phyloP scores from a whole-genome alignment of 441 rosid species.

The Melastoma candidum region DNA sequence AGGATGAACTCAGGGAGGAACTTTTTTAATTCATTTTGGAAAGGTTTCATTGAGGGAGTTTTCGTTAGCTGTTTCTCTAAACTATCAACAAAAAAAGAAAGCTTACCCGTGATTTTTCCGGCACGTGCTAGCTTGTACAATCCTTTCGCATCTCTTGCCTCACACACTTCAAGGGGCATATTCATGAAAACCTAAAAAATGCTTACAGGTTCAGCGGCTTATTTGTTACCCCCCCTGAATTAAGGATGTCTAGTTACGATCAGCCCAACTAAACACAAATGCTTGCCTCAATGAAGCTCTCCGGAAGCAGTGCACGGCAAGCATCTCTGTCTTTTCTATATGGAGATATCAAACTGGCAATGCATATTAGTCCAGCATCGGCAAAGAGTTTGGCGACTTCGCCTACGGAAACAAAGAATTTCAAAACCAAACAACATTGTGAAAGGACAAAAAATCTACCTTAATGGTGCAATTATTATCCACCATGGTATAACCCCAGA shows the following conservation, averaged over 20 bases:
- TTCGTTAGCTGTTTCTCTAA: no score
- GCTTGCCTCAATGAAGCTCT: constrained; percentile 64
- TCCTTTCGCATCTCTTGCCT: constrained; percentile 80
- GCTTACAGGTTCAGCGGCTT: constrained; percentile 6
- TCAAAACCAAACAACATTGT: background rate
- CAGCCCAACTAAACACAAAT: constrained; percentile 2
- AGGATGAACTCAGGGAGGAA: no score
- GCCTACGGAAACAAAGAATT: constrained; percentile 27
- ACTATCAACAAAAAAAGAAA: background rate
- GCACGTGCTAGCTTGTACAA: constrained; percentile 86
- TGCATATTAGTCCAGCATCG: constrained; percentile 83
- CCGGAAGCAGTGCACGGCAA: constrained; percentile 64
- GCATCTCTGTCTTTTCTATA: constrained; percentile 79
- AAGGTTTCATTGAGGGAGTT: no score
- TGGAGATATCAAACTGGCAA: constrained; percentile 89
- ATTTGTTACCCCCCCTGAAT: constrained; percentile 7
- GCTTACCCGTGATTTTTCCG: constrained; percentile 76
- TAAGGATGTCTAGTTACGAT: background rate
- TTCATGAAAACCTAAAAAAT: constrained; percentile 64
- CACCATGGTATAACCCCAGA: no score
- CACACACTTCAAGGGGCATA: constrained; percentile 71
- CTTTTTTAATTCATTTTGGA: no score
- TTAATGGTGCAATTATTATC: no score
- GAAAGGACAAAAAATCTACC: no score
- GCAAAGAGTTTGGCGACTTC: constrained; percentile 89